Conservation (phyloP, 2,329 filamentous ascomycete species). For the Knufia petricola region DNA sequence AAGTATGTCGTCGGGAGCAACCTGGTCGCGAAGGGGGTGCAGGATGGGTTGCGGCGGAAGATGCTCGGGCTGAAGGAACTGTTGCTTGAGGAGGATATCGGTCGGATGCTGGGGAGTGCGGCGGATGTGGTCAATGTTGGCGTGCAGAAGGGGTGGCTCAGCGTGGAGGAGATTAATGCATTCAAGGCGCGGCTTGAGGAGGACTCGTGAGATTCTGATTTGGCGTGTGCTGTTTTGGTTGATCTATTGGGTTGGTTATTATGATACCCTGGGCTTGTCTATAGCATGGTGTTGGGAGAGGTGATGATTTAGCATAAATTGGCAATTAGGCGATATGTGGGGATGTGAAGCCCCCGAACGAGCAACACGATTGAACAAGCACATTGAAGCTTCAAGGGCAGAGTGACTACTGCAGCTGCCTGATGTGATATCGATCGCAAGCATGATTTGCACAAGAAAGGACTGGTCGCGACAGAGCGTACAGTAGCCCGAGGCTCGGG, state of each 20-base stretch:
- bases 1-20: conserved; percentile 12
- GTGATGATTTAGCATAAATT: too few species aligned
- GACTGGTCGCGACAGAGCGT: too few species aligned
- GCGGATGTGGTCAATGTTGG: conserved; percentile 15
- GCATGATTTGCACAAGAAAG: too few species aligned
- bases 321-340: too few species aligned
- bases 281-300: conserved; percentile 6
- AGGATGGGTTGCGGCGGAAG: conserved; percentile 16
- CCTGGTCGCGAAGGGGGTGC: conserved; percentile 16
- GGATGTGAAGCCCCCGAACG: too few species aligned
- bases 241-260: neutral
- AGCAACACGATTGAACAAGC: too few species aligned
- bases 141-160: conserved; percentile 16
- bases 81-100: conserved; percentile 4
- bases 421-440: too few species aligned
- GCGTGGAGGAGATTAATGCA: conserved; percentile 15
- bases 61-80: conserved; percentile 12
- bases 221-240: neutral
- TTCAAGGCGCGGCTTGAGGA: conserved; percentile 18
- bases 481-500: too few species aligned
- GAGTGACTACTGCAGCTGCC: too few species aligned
- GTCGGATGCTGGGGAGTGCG: conserved; percentile 11
- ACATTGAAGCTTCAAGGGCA: too few species aligned
- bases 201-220: neutral
- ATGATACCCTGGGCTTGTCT: conserved; percentile 2